These are phyloP conservation scores for Senna siamea DNA, from an alignment of 306 rosid genomes.

Conservation along the genomic window DNA sequence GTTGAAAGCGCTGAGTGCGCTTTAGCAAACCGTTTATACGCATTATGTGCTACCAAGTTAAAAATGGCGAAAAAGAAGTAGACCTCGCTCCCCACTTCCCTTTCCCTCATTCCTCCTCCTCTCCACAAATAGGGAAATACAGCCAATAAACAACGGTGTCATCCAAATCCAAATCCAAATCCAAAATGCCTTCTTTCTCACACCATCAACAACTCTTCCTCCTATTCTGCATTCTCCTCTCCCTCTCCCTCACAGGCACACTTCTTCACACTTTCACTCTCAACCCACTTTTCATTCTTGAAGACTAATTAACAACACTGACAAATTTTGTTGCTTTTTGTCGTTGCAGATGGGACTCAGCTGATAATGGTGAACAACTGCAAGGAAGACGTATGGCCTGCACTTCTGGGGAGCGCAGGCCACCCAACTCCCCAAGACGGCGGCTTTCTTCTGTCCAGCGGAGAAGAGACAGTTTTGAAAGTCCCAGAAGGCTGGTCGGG, in stretches of 20 bases:
- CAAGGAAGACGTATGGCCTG: constrained; percentile 66
- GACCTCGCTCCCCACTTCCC: not conserved
- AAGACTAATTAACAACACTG: not conserved
- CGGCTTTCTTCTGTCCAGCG: constrained; percentile 57
- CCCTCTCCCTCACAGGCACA: constrained; percentile 48
- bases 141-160: constrained; percentile 4
- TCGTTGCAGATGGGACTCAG: constrained; percentile 56
- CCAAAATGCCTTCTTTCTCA: constrained; percentile 50
- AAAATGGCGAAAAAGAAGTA: constrained; percentile 51
- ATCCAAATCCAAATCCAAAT: not conserved
- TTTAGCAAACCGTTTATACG: constrained; percentile 26
- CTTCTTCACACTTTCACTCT: not conserved
- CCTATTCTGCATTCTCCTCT: constrained; percentile 43
- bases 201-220: constrained; percentile 8
- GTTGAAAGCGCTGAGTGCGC: not conserved
- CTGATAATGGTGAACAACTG: constrained; percentile 64
- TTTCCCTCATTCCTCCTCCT: not conserved
- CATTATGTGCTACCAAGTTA: not conserved
- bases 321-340: not conserved
- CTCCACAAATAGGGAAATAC: not conserved
- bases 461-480: constrained; percentile 48
- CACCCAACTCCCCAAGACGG: constrained; percentile 53
- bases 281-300: not conserved
- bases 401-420: constrained; percentile 56
- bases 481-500: constrained; percentile 71